Conservation (phyloP, 768 basidiomycete species). For the Boletus insuetus region DNA sequence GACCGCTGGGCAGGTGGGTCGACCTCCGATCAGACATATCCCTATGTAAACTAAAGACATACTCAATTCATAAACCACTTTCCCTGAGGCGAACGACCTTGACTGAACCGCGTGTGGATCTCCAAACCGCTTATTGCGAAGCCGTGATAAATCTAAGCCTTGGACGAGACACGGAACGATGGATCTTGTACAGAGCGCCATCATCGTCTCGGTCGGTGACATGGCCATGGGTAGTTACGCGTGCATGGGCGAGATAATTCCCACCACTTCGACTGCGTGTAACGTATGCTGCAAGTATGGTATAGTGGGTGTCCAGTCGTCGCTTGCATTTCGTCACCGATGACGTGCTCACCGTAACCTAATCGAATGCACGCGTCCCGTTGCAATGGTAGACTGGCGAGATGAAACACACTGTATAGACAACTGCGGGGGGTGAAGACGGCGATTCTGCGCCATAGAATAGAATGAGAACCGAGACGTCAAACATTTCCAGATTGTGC, state of each 20-base stretch:
- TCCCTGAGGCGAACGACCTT: conserved; percentile 6
- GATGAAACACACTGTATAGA: neutral
- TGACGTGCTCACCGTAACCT: neutral
- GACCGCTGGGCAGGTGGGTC: conserved; percentile 1
- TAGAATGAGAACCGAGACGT: too few relatives aligned
- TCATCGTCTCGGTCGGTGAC: conserved; percentile 3
- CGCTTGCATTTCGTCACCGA: neutral
- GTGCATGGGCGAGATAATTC: too few relatives aligned
- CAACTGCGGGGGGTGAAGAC: neutral
- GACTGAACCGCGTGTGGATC: conserved; percentile 8
- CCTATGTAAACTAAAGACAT: neutral
- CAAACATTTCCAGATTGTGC: neutral
- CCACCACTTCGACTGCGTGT: neutral
- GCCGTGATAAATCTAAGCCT: neutral
- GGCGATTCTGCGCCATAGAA: neutral
- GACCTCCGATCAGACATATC: neutral
- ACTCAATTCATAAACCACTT: neutral
- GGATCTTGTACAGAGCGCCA: conserved; percentile 3
- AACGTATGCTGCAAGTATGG: neutral
- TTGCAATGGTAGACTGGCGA: neutral
- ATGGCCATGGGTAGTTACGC: neutral
- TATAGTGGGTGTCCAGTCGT: neutral
- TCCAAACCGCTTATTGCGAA: too few relatives aligned
- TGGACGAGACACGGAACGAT: neutral
- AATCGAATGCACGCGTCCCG: conserved; percentile 1